Percentiles rank a stretch among this genome's conserved stretches.
Evolutionary conservation across 352 stramenopile genomes (phyloP).

Genomic region (Pilasporangium apinafurcum): DNA sequence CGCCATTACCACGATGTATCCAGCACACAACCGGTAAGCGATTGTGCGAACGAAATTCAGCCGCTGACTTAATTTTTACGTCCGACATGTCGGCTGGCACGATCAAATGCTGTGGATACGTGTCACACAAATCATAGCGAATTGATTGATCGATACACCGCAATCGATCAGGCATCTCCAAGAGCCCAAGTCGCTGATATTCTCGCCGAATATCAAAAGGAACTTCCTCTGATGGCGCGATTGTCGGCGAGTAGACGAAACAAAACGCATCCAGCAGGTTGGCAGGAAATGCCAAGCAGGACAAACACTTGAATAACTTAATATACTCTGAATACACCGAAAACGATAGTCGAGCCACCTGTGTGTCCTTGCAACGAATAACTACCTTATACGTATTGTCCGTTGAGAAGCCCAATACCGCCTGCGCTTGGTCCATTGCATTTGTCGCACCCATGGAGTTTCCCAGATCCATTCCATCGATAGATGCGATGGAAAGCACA

Average conservation of each 20-base stretch:
- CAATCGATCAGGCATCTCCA: constrained; percentile 50
- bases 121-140: constrained; percentile 88
- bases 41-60: constrained; percentile 62
- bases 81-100: constrained; percentile 91
- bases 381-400: constrained; percentile 59
- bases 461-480: constrained; percentile 46
- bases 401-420: constrained; percentile 43
- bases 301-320: constrained; percentile 75
- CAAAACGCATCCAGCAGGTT: constrained; percentile 78
- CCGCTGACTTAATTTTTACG: constrained; percentile 67
- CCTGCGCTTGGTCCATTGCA: constrained; percentile 52
- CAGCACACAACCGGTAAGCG: constrained; percentile 72
- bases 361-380: constrained; percentile 76
- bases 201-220: constrained; percentile 76
- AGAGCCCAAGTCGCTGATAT: constrained; percentile 71
- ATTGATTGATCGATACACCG: constrained; percentile 75
- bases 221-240: constrained; percentile 69
- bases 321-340: constrained; percentile 66
- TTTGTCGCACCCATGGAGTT: constrained; percentile 10
- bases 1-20: constrained; percentile 64
- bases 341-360: constrained; percentile 61
- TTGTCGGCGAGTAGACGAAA: constrained; percentile 64
- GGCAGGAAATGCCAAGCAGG: constrained; percentile 60
- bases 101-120: constrained; percentile 92
- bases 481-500: constrained; percentile 64